These are phyloP conservation scores for Penicillium lagena DNA, from an alignment of 495 filamentous ascomycete genomes.

Conservation along the genomic window DNA sequence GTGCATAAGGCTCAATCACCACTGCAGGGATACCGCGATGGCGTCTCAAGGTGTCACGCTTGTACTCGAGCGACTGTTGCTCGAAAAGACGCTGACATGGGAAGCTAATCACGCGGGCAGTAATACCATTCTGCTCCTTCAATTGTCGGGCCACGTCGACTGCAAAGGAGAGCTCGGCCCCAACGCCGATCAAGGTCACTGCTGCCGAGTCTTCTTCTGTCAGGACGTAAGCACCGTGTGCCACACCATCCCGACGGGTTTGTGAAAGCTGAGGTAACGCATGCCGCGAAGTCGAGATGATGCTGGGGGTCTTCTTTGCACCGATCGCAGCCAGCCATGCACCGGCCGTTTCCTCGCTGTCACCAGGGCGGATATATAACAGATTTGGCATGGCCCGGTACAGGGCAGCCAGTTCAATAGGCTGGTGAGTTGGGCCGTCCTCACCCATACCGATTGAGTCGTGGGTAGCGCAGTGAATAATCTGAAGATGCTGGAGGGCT, in stretches of 20 bases:
- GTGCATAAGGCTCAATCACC: conserved; percentile 49
- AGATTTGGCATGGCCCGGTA: conserved; percentile 58
- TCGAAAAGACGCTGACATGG: conserved; percentile 51
- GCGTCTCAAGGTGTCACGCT: conserved; percentile 30
- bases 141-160: conserved; percentile 29
- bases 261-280: conserved; percentile 32
- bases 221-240: conserved; percentile 42
- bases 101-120: conserved; percentile 46
- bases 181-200: conserved; percentile 44
- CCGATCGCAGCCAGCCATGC: conserved; percentile 46
- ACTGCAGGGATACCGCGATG: conserved; percentile 35
- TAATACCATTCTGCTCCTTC: conserved; percentile 26
- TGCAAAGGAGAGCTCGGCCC: conserved; percentile 42
- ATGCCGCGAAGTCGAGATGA: conserved; percentile 46
- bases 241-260: conserved; percentile 34
- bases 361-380: conserved; percentile 50
- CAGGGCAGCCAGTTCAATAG: conserved; percentile 48
- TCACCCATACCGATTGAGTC: conserved; percentile 54
- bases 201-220: conserved; percentile 31
- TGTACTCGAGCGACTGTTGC: conserved; percentile 42
- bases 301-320: conserved; percentile 35
- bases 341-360: conserved; percentile 51
- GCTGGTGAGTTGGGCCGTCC: conserved; percentile 57
- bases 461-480: conserved; percentile 55
- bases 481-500: conserved; percentile 48